phyloP scores from a whole-genome alignment of 768 basidiomycete species.

The Rhodotorula kratochvilovae region DNA sequence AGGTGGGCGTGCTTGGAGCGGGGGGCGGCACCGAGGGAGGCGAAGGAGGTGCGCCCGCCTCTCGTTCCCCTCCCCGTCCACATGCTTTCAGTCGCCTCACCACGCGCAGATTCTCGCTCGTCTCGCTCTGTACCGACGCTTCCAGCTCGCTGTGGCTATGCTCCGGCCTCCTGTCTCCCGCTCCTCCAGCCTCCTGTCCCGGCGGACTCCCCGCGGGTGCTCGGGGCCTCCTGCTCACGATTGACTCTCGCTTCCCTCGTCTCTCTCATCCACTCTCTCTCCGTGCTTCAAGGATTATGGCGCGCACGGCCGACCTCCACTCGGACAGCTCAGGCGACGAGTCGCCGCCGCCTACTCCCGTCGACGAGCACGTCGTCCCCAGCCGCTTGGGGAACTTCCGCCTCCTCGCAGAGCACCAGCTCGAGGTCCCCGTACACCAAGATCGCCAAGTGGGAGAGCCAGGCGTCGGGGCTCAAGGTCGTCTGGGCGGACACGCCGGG shows the following conservation, averaged over 20 bases:
- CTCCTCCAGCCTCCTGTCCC: no score
- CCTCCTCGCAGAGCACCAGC: conserved; percentile 9
- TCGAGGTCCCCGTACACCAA: conserved; percentile 4
- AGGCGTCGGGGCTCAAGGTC: conserved; percentile 18
- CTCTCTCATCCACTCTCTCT: not conserved
- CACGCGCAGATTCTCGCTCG: no score
- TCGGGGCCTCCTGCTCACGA: not conserved
- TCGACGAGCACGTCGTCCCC: not conserved
- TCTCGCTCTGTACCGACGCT: no score
- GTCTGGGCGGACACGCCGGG: conserved; percentile 30
- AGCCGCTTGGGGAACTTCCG: conserved; percentile 8
- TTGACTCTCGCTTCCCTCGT: not conserved
- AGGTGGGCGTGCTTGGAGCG: no score
- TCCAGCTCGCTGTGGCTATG: no score
- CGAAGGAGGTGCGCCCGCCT: no score
- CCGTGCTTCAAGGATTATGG: not conserved
- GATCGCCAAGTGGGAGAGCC: conserved; percentile 29
- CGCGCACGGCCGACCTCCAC: not conserved
- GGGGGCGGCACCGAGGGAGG: no score
- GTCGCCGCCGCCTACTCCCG: not conserved
- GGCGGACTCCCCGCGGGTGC: not conserved
- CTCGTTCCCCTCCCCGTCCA: no score
- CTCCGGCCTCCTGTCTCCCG: not conserved
- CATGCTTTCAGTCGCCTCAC: no score
- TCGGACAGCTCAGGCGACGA: not conserved